phyloP scores from a whole-genome alignment of 2,329 filamentous ascomycete species.

The Rhynchosporium agropyri region DNA sequence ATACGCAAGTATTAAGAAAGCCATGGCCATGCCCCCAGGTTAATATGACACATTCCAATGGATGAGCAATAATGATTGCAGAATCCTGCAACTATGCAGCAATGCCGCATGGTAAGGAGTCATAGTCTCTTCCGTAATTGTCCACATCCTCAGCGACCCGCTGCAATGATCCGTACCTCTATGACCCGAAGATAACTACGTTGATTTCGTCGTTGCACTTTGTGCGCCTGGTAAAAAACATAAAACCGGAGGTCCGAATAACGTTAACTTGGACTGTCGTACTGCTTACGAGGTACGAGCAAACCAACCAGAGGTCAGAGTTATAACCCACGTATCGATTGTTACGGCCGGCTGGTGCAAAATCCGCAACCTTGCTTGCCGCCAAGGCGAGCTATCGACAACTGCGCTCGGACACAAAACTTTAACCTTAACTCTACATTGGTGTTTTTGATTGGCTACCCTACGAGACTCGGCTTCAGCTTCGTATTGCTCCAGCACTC shows the following conservation, averaged over 20 bases:
- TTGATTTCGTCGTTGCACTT: conserved; percentile 9
- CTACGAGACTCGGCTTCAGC: conserved; percentile 12
- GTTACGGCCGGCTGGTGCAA: conserved; percentile 7
- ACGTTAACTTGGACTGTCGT: background rate
- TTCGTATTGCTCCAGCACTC: conserved; percentile 10
- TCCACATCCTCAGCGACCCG: conserved; percentile 3
- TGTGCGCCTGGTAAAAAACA: background rate
- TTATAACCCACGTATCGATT: background rate
- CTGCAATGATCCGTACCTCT: conserved; percentile 2
- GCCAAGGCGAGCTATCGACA: background rate
- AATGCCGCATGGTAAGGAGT: conserved; percentile 14
- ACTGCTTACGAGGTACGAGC: conserved; percentile 5
- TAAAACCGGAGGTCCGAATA: conserved; percentile 4
- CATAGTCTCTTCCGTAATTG: background rate
- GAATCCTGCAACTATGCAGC: conserved; percentile 3
- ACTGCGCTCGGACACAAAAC: background rate
- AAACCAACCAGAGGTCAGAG: conserved; percentile 2
- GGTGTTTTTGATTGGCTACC: conserved; percentile 9
- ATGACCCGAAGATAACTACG: background rate
- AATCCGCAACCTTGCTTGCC: background rate
- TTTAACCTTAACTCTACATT: conserved; percentile 6
- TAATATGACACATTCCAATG: conserved; percentile 4
- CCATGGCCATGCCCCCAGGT: background rate
- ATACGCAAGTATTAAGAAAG: background rate
- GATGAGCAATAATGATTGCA: conserved; percentile 1